Base-by-base conservation (phyloP, 2,329 filamentous ascomycete genomes). In the Penicillium italicum region DNA sequence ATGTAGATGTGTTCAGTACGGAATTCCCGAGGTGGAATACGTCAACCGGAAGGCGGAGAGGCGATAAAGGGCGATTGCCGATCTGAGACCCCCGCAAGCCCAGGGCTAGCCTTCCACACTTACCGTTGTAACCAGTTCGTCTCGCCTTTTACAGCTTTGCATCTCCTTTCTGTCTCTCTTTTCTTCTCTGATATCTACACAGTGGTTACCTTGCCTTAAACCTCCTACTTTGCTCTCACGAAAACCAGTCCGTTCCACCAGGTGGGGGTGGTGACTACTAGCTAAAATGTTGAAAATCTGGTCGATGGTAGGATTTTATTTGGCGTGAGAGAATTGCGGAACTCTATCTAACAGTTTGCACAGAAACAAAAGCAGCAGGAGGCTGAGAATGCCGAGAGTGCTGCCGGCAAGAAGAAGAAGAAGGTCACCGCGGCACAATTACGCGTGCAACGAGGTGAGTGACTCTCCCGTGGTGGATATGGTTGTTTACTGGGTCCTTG, bases 341-440 rank as follows among this genome's bases (percentile, higher is more conserved):
- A 30, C 14, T 38, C 14, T 22, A 4, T 14, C 55, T 66, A 52
- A 76, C 42, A 70, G 22, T 18, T 1, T 30, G 11, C 49, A 58
- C 50, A 74, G 69, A 72, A 77, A 69, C 76, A 96, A 87, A 92
- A 96, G 80, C 94, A 97, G 78, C 90, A 97, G 81, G 91, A 97
- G 81, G 91, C 96, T 78, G 90, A 95, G 77, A 92, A 90, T 69
- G 90, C 92, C 65, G 90, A 92, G 69, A 91, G 90, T 56, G 87
- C 88, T 64, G 85, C 82, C 33, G 81, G 85, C 42, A 87, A 86
- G 52, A 96, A 91, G 80, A 97, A 97, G 84, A 97, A 97, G 85
- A 97, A 97, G 82, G 92, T 99, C 63, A 97, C 94, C 22, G 91
- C 94, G 18, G 94, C 94, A 52, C 92, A 97, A 77, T 80, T 97